phyloP scores from a whole-genome alignment of 202 grass and related monocot genomes.

The Saccharum hybrid region DNA sequence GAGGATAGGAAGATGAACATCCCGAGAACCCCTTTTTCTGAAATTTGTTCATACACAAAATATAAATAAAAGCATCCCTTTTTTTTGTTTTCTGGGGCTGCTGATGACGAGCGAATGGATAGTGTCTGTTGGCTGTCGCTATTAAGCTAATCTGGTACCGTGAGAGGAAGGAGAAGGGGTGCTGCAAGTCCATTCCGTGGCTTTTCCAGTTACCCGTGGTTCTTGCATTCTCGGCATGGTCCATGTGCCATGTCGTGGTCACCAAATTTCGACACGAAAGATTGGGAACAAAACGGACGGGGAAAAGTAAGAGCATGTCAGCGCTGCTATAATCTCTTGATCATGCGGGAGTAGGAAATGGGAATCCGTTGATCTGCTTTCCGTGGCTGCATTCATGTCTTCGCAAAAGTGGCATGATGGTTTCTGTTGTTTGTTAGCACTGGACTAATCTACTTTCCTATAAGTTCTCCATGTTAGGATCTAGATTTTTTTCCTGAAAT shows the following conservation, averaged over 20 bases:
- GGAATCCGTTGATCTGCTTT: background rate
- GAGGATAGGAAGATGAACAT: background rate
- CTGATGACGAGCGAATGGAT: background rate
- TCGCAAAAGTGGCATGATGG: background rate
- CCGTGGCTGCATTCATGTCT: background rate
- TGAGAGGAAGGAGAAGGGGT: background rate
- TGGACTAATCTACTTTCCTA: background rate
- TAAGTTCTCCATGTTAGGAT: slow-evolving; percentile 4
- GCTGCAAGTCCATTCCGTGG: background rate
- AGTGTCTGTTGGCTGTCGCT: slow-evolving; percentile 6
- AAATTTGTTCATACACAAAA: background rate
- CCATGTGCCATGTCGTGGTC: background rate
- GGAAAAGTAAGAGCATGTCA: background rate
- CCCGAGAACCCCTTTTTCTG: slow-evolving; percentile 10
- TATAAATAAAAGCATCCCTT: background rate
- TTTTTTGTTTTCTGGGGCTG: slow-evolving; percentile 23
- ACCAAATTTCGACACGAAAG: slow-evolving; percentile 9
- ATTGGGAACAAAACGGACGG: slow-evolving; percentile 6
- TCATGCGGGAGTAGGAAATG: background rate
- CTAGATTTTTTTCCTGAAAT: slow-evolving; percentile 16
- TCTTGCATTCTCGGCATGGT: slow-evolving; percentile 24
- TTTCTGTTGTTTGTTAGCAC: background rate
- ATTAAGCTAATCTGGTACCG: slow-evolving; percentile 22
- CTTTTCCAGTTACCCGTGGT: background rate
- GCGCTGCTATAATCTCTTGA: background rate